These are phyloP conservation scores for Epipyxis sp. DNA, from an alignment of 108 stramenopile genomes.

Conservation along the genomic window DNA sequence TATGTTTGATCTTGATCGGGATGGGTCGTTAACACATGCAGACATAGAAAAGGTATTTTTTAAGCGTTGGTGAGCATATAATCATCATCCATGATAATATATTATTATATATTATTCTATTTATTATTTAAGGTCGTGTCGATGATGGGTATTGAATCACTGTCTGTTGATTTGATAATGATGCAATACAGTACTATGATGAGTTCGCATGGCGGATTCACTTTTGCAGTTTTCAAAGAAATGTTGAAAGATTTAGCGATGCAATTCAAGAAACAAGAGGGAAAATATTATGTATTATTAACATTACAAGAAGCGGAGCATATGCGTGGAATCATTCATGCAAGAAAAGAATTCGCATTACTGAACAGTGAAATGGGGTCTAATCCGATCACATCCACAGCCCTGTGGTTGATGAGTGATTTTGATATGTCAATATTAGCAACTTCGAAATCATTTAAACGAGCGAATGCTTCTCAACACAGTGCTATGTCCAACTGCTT, in stretches of 20 bases:
- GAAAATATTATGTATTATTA: conserved; percentile 86
- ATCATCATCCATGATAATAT: no score
- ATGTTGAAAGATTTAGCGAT: neutral
- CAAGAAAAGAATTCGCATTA: conserved; percentile 64
- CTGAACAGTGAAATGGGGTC: conserved; percentile 35
- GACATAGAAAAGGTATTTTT: conserved; percentile 61
- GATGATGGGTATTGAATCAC: conserved; percentile 21
- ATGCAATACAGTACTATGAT: no score
- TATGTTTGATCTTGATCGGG: conserved; percentile 71
- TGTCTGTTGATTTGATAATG: no score
- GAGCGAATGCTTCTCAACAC: conserved; percentile 69
- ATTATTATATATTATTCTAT: conserved; percentile 49
- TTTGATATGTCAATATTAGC: conserved; percentile 41
- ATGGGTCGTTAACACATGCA: conserved; percentile 72
- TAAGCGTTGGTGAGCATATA: no score
- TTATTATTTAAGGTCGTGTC: conserved; percentile 32
- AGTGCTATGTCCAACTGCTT: conserved; percentile 81
- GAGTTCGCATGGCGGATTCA: conserved; percentile 11
- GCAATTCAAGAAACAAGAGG: conserved; percentile 70
- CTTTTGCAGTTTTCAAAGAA: conserved; percentile 11
- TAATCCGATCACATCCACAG: neutral
- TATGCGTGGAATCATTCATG: conserved; percentile 84
- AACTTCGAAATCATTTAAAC: conserved; percentile 26
- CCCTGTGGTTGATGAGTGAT: neutral
- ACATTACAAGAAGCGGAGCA: conserved; percentile 91